Base-by-base conservation (phyloP, 495 filamentous ascomycete genomes). In the Aspergillus olivimuriae region DNA sequence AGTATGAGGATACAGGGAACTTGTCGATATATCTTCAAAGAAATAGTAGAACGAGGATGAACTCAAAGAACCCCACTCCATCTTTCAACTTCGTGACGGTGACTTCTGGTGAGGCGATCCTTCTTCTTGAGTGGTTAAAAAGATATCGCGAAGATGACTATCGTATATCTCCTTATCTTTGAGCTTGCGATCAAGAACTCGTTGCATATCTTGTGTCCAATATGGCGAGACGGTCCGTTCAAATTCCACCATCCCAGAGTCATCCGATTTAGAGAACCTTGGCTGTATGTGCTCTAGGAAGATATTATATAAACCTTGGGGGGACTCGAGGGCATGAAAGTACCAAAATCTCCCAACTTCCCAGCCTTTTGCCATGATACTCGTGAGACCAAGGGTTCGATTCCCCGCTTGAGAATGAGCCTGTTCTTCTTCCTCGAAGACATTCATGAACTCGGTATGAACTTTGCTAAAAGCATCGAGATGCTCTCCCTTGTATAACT, bases 241-340 rank as follows among this genome's bases (percentile, higher is more conserved):
- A 39, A 48, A 30, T 36, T 30, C 26, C n/a, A 6, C 6, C 5
- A 7, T 7, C 32, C 5, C 11, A 34, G 15, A 5, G 15, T 16
- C 21, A 12, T 4, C 14, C 9, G 49, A 7, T 34, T 20, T 14
- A 20, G n/a, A 14, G 36, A 47, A 52, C 4, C 19, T 20, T 2
- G 50, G 36, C 7, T 44, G 31, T 7, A 61, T 53, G 41, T 58
- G 52, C 11, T 50, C 9, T 7, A 35, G 35, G 32, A 55, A 55
- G 5, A 57, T 9, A 35, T 51, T 35, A 24, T 47, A 56, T 5
- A 57, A 34, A 2, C 51, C 50, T 17, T 47, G 60, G 6, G 48
- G 50, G 16, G 47, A 55, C n/a, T 54, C 33, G 10, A 61, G 33
- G 4, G 58, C 52, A 4, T 53, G 49, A 15, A 58, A 65, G 35